Conservation (phyloP, 345 rosid genomes). For the Isatis tinctoria region DNA sequence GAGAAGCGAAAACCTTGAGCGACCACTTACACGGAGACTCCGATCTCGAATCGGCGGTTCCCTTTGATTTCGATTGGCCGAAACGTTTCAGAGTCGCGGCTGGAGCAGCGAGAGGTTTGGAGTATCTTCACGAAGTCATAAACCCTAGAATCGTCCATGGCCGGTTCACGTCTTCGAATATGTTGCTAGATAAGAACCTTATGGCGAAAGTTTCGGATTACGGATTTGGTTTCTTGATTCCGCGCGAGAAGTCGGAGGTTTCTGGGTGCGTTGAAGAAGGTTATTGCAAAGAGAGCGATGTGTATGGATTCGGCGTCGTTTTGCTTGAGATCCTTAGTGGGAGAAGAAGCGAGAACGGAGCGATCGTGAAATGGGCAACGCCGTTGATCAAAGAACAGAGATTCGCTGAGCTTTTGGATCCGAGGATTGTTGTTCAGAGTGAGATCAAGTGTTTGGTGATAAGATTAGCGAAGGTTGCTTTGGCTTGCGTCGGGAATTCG, state of each 20-base stretch:
- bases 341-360: conserved; percentile 59
- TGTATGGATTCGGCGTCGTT: conserved; percentile 79
- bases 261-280: conserved; percentile 61
- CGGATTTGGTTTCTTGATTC: conserved; percentile 60
- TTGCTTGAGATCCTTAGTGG: conserved; percentile 78
- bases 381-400: conserved; percentile 67
- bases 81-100: conserved; percentile 60
- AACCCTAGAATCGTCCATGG: conserved; percentile 67
- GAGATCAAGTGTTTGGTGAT: conserved; percentile 44
- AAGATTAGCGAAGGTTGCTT: conserved; percentile 75
- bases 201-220: conserved; percentile 58
- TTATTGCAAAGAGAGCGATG: conserved; percentile 68
- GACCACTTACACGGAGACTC: conserved; percentile 47
- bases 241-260: conserved; percentile 48
- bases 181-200: conserved; percentile 48
- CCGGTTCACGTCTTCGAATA: conserved; percentile 56
- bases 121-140: conserved; percentile 54
- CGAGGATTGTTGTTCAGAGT: conserved; percentile 44
- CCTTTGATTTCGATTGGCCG: conserved; percentile 55
- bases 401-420: conserved; percentile 59
- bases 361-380: conserved; percentile 69
- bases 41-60: conserved; percentile 27
- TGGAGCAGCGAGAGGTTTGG: conserved; percentile 65
- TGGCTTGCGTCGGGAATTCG: conserved; percentile 73
- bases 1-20: conserved; percentile 45